Base-by-base conservation (phyloP, 2,329 filamentous ascomycete species). In the Arthrobotrys conoides region DNA sequence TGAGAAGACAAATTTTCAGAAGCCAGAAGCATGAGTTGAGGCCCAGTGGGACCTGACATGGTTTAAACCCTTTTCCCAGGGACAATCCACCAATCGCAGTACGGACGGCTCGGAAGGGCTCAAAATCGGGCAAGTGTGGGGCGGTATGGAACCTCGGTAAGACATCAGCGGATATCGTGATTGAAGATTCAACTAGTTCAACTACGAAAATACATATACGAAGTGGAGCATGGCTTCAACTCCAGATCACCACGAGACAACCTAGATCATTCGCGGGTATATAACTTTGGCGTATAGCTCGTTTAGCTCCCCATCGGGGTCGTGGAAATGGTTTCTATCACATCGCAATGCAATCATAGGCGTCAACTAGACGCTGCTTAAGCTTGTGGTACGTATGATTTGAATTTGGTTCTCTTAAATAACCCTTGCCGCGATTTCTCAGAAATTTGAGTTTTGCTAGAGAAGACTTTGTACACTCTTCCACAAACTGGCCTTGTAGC, bases 111-210 rank as follows among this genome's bases (percentile, higher is more conserved):
- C 70, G 61, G 61, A 61, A 51, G 57, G 38, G 27, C 16, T 16
- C 46, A 38, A 38, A 49, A 61, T 73, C 51, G n/a, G 61, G 70
- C 27, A 66, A 73, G 61, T 73, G 70, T 59, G 61, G 61, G 51
- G 38, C 38, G n/a, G n/a, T 22, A 5, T 48, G 20, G 18, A 49
- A 20, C 70, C 70, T 73, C 70, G 70, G 70, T 61, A 73, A 66
- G 70, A 71, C 67, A 70, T 63, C 49, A 59, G 41, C 61, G n/a
- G 46, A 18, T 33, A 61, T 59, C 41, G 70, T 73, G 70, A 73
- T 64, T 67, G 20, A 73, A 49, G 27, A 49, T 22, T 49, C 10
- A 3, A 49, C n/a, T 5, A 10, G 5, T 22, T 51, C 18, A 6
- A 68, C 9, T 20, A 22, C 20, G 38, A 49, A 33, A 22, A 27